Conservation (phyloP, 495 filamentous ascomycete genomes). For the Neurospora sublineolata region DNA sequence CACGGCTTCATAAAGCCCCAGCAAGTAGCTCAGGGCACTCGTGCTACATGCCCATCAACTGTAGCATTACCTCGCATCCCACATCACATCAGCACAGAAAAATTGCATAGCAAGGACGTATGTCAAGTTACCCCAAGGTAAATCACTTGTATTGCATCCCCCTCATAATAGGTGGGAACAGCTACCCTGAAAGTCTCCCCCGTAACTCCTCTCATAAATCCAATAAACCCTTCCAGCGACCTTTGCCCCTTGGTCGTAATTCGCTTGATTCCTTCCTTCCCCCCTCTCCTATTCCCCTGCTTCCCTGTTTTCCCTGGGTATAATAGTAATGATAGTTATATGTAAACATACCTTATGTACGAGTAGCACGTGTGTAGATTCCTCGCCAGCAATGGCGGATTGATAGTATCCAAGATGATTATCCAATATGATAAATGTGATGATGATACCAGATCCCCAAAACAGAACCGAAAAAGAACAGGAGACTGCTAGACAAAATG, state of each 20-base stretch:
- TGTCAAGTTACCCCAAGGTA: background rate
- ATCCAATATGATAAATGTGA: background rate
- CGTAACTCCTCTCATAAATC: background rate
- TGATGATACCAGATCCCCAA: background rate
- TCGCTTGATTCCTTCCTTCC: background rate
- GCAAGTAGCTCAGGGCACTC: background rate
- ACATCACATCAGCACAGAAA: background rate
- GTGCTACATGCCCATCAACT: background rate
- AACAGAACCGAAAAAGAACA: background rate
- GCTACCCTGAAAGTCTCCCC: background rate
- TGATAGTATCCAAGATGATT: background rate
- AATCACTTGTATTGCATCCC: background rate
- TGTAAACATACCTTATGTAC: background rate
- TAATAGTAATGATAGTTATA: background rate
- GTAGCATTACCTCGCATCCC: background rate
- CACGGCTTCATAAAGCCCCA: background rate
- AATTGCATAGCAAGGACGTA: background rate
- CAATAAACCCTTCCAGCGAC: background rate
- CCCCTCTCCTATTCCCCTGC: background rate
- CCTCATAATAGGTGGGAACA: background rate
- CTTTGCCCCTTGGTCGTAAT: background rate
- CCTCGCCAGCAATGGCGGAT: background rate
- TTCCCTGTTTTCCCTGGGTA: background rate
- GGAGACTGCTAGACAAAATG: background rate
- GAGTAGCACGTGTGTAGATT: background rate